Conservation (phyloP, 140 eudicot species). For the Ambrosia hybrid region DNA sequence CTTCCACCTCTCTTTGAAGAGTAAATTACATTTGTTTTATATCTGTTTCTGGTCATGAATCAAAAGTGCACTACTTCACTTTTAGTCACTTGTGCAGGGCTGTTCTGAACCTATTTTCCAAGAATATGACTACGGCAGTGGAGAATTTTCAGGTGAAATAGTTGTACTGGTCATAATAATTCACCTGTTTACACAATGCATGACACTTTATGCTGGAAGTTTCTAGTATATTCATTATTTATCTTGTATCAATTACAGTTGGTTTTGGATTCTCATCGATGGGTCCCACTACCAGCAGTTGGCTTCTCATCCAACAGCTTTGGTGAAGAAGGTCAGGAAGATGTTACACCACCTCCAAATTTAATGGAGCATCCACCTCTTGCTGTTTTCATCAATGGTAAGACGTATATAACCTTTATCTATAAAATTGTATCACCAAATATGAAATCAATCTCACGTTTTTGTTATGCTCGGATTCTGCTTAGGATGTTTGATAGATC, state of each 20-base stretch:
- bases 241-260: slow-evolving; percentile 44
- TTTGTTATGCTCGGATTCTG: not conserved
- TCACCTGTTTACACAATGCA: not conserved
- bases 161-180: too few relatives aligned
- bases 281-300: slow-evolving; percentile 96
- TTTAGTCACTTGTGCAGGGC: slow-evolving; percentile 57
- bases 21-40: slow-evolving; percentile 34
- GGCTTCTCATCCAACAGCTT: slow-evolving; percentile 74
- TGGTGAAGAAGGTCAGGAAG: slow-evolving; percentile 78
- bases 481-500: slow-evolving; percentile 9
- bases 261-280: slow-evolving; percentile 96
- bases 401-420: slow-evolving; percentile 11
- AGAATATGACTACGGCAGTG: slow-evolving; percentile 85
- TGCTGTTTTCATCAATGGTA: slow-evolving; percentile 92
- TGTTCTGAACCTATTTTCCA: slow-evolving; percentile 77
- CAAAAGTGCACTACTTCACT: slow-evolving; percentile 17
- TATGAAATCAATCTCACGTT: not conserved
- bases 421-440: too few relatives aligned
- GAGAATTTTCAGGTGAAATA: slow-evolving; percentile 94
- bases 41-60: slow-evolving; percentile 1
- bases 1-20: slow-evolving; percentile 99
- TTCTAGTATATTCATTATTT: slow-evolving; percentile 20
- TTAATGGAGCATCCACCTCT: slow-evolving; percentile 99
- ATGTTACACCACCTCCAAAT: slow-evolving; percentile 83
- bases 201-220: slow-evolving; percentile 1